Base-by-base conservation (phyloP, 1,139 yeast genomes). In the Wickerhamomyces sp. region DNA sequence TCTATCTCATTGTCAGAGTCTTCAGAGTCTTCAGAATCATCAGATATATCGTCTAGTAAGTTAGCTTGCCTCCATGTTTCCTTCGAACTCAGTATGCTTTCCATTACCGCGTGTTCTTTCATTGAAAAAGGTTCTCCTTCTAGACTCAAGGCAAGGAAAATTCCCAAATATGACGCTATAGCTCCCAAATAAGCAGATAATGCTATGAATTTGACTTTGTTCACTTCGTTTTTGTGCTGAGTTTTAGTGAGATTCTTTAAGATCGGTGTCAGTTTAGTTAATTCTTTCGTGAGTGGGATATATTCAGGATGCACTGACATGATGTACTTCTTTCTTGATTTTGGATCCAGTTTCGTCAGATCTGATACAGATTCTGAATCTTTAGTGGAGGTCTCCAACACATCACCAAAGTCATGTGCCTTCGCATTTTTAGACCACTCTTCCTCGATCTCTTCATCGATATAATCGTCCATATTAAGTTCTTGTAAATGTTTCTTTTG, bases 41-140 rank as follows among this genome's bases (percentile, higher is more conserved):
- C 61, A 29, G 29, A 15, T 14, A 52, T 41, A 24, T 64, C 65
- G 16, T 55, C 65, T 15, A 82, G 58, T 42, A 65, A 77, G 37
- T 60, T 69, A 3, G 88, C 90, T 52, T 82, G 90, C 58, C 94
- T 75, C 96, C 97, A 90, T n/a, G 85, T 73, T 58, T 89, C 96
- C 50, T 94, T 74, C 3, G 92, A 72, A 40, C 84, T 79, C 43
- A 90, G 68, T 33, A 90, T 82, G 25, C 83, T 74, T 54, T 86
- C 90, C 96, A 90, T 89, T 3, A 90, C 83, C 3, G 92, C 86
- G 51, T 83, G 90, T 42, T 86, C 94, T 53, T 85, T 88, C 82
- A 90, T 78, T 24, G 81, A 70, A 53, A 81, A 79, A 8, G 72
- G 70, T 39, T 79, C 84, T 5, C 71, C 76, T 31, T 68, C 68